These are phyloP conservation scores for Colletotrichum incanum DNA, from an alignment of 2,329 filamentous ascomycete species.

Conservation along the genomic window DNA sequence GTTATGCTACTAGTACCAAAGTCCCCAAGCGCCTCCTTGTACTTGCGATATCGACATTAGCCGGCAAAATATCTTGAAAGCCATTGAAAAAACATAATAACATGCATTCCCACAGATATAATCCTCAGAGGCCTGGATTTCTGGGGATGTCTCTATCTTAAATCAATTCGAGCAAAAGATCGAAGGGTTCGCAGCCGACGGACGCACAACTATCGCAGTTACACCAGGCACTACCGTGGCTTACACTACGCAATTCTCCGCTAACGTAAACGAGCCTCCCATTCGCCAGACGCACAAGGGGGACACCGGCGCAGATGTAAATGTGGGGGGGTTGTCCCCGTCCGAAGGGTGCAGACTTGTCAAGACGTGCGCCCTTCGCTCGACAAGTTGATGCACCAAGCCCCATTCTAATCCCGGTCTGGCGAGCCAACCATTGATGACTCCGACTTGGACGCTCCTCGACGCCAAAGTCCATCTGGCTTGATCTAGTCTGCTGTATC, in stretches of 20 bases:
- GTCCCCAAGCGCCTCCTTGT: conserved; percentile 16
- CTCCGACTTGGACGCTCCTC: conserved; percentile 38
- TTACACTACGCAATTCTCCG: conserved; percentile 32
- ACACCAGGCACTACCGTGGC: conserved; percentile 20
- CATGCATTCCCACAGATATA: no score
- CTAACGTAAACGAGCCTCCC: conserved; percentile 14
- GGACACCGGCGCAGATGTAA: conserved; percentile 22
- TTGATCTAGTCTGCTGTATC: conserved; percentile 23
- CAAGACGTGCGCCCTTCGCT: conserved; percentile 41
- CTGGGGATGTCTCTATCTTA: background rate
- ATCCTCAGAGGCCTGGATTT: background rate
- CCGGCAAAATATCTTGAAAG: background rate
- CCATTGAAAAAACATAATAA: background rate
- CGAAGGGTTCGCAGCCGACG: background rate
- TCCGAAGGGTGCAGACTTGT: conserved; percentile 41
- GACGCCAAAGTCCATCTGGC: conserved; percentile 32
- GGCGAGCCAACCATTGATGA: conserved; percentile 37
- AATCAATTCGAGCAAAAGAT: background rate
- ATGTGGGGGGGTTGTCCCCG: conserved; percentile 31
- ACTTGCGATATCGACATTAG: conserved; percentile 13
- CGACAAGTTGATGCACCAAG: conserved; percentile 41
- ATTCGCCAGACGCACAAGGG: conserved; percentile 8
- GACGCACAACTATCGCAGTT: conserved; percentile 15
- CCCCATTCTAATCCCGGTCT: conserved; percentile 40
- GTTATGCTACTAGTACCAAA: conserved; percentile 8